phyloP scores from a whole-genome alignment of 768 basidiomycete genomes.

The Tulasnella sp. region DNA sequence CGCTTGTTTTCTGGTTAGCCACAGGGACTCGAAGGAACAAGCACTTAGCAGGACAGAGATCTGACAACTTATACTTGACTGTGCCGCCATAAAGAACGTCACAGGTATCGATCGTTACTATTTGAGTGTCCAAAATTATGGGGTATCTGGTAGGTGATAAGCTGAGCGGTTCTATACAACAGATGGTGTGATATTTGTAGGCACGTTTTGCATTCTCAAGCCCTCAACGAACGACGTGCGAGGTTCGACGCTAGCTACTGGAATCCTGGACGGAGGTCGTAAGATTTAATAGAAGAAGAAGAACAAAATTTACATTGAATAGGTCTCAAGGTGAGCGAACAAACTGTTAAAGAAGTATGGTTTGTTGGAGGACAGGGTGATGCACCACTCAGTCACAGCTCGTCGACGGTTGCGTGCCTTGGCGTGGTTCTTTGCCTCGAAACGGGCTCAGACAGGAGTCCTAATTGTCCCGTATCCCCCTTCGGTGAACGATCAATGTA shows the following conservation, averaged over 20 bases:
- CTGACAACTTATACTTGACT: not conserved
- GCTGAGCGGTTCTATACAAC: not conserved
- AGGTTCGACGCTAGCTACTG: slow-evolving; percentile 35
- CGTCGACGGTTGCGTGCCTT: not conserved
- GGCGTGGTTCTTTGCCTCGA: not conserved
- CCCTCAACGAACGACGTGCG: slow-evolving; percentile 36
- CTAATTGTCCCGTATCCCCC: slow-evolving; percentile 30
- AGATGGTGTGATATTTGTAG: not conserved
- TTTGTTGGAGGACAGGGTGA: slow-evolving; percentile 31
- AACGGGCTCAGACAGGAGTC: slow-evolving; percentile 2
- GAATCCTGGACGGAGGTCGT: not conserved
- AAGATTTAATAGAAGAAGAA: not conserved
- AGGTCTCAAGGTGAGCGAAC: not conserved
- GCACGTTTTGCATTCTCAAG: slow-evolving; percentile 36
- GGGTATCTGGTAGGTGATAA: slow-evolving; percentile 60
- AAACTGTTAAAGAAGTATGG: slow-evolving; percentile 28
- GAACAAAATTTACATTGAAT: not conserved
- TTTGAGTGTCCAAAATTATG: slow-evolving; percentile 48
- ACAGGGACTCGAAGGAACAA: not conserved
- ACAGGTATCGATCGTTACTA: no score
- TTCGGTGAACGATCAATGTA: slow-evolving; percentile 34
- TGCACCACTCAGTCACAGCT: not conserved
- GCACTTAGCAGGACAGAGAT: not conserved
- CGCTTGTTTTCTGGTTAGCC: not conserved
- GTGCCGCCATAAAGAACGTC: not conserved